Conservation (phyloP, 108 stramenopile genomes). For the Nannochloropsis granulata region DNA sequence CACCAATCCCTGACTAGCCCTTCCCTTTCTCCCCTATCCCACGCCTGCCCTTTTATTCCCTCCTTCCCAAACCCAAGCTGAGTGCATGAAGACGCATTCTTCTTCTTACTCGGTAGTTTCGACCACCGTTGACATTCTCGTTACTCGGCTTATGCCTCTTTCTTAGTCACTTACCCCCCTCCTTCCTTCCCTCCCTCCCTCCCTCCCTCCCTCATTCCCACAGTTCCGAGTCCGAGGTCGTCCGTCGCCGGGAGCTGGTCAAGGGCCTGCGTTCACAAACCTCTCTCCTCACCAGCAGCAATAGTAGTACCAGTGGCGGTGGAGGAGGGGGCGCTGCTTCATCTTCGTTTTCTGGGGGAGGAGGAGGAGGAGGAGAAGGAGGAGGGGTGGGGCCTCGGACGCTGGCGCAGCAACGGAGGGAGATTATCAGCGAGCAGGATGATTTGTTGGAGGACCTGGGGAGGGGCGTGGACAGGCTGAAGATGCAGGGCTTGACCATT, state of each 20-base stretch:
- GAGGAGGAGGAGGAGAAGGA: neutral
- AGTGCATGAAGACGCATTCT: no score
- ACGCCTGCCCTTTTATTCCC: no score
- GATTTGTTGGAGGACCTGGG: slow-evolving; percentile 77
- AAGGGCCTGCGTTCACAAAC: neutral
- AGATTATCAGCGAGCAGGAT: slow-evolving; percentile 46
- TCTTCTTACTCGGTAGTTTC: no score
- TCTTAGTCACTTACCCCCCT: neutral
- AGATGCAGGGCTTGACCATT: slow-evolving; percentile 61
- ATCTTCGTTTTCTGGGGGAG: neutral
- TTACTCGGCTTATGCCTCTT: no score
- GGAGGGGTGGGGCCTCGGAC: neutral
- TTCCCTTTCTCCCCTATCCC: no score
- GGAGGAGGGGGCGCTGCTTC: neutral
- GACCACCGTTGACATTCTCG: no score
- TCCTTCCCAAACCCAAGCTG: no score
- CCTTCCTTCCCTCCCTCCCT: neutral
- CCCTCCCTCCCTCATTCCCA: neutral
- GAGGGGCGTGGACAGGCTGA: slow-evolving; percentile 58
- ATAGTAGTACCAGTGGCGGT: neutral
- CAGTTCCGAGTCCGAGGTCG: neutral
- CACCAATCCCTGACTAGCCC: no score
- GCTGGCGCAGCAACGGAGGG: neutral
- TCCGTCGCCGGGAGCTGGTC: neutral
- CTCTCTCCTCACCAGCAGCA: neutral